A percentile compares a stretch with the other conserved stretches of the same genome.
Conservation (phyloP, 495 filamentous ascomycete genomes). For the Lasiosphaeris hirsuta region DNA sequence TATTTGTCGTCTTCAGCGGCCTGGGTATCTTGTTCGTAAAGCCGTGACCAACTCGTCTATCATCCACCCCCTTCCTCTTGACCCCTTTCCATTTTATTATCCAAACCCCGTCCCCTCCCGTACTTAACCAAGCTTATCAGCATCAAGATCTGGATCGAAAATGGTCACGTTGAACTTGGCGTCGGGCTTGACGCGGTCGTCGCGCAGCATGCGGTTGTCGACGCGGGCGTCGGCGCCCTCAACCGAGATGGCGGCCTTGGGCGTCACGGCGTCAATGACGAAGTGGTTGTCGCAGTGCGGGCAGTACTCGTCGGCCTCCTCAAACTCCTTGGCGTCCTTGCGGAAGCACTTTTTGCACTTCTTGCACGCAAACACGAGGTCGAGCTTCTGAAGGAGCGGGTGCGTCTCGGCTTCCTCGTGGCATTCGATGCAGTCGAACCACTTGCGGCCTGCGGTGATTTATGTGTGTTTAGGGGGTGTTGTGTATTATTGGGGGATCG, state of each 20-base stretch:
- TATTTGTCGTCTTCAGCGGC: neutral
- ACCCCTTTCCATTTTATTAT: neutral
- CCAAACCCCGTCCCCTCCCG: neutral
- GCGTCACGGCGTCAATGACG: slow-evolving; percentile 79
- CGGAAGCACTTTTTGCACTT: slow-evolving; percentile 98
- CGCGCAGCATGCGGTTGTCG: slow-evolving; percentile 88
- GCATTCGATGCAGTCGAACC: slow-evolving; percentile 98
- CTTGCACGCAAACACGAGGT: slow-evolving; percentile 96
- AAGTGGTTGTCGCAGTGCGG: slow-evolving; percentile 99
- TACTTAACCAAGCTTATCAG: slow-evolving; percentile 69
- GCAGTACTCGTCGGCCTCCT: slow-evolving; percentile 98
- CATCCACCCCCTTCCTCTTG: neutral
- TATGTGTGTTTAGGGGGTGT: neutral
- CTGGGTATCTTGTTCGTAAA: no score
- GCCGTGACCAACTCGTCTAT: neutral
- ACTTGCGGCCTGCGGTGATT: slow-evolving; percentile 68
- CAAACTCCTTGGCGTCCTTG: slow-evolving; percentile 86
- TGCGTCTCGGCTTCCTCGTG: slow-evolving; percentile 80
- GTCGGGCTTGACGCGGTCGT: slow-evolving; percentile 71
- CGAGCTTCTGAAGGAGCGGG: slow-evolving; percentile 66
- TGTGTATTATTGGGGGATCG: neutral
- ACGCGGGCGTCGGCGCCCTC: slow-evolving; percentile 86
- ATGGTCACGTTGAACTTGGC: slow-evolving; percentile 51
- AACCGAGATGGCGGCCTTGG: slow-evolving; percentile 73
- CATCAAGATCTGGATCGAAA: slow-evolving; percentile 67